Percentiles rank a stretch among this genome's conserved stretches.
Conservation (phyloP, 805 yeast genomes). For the Yamadazyma phyllophila region DNA sequence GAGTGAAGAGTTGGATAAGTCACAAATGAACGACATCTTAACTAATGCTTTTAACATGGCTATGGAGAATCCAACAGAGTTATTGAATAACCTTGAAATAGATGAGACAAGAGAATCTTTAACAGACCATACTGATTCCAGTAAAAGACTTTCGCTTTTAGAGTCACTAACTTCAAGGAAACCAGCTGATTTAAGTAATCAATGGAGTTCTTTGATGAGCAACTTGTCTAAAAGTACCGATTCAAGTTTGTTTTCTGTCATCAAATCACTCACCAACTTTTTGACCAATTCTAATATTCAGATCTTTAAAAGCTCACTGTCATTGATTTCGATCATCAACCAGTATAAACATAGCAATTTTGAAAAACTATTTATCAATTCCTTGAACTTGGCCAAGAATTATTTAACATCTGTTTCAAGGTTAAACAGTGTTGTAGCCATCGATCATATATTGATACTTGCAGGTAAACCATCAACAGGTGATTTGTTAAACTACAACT, state of each 20-base stretch:
- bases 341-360: constrained; percentile 11
- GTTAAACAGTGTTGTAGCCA: constrained; percentile 11
- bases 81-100: constrained; percentile 36
- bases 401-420: constrained; percentile 11
- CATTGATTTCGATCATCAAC: constrained; percentile 13
- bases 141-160: constrained; percentile 4
- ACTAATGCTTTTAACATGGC: constrained; percentile 79
- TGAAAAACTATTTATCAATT: constrained; percentile 12
- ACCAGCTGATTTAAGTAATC: constrained; percentile 22
- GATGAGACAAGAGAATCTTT: constrained; percentile 15
- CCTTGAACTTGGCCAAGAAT: constrained; percentile 14
- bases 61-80: constrained; percentile 56
- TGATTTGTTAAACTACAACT: constrained; percentile 12
- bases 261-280: constrained; percentile 15
- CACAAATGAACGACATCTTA: constrained; percentile 65
- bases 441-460: constrained; percentile 15
- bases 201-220: constrained; percentile 18
- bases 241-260: constrained; percentile 11
- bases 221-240: constrained; percentile 9
- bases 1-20: constrained; percentile 46
- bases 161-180: constrained; percentile 4
- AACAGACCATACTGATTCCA: neutral
- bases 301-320: constrained; percentile 14
- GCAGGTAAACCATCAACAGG: constrained; percentile 11
- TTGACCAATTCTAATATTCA: constrained; percentile 15